Conservation (phyloP, 768 basidiomycete species). For the Lenzites betulinus region DNA sequence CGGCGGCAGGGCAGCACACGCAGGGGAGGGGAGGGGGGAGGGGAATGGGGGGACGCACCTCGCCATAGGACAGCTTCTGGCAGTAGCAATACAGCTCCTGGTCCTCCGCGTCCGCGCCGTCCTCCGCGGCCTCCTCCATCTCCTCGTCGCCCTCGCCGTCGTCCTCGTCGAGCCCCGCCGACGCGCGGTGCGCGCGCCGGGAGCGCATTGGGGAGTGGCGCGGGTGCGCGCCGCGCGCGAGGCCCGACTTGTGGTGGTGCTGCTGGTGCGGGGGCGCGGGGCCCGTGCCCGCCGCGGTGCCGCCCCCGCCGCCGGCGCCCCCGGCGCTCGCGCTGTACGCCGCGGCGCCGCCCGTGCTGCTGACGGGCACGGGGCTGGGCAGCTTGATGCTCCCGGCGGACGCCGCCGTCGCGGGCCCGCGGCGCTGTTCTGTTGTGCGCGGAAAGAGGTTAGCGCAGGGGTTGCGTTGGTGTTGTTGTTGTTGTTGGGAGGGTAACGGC, state of each 20-base stretch:
- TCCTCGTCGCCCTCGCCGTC: constrained; percentile 40
- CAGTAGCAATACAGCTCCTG: constrained; percentile 65
- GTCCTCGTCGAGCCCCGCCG: constrained; percentile 33
- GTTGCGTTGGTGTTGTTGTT: background rate
- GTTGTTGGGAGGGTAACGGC: background rate
- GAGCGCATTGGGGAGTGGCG: constrained; percentile 27
- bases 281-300: no score
- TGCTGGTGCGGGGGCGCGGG: constrained; percentile 2
- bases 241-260: constrained; percentile 33
- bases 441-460: no score
- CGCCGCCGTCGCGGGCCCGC: constrained; percentile 17
- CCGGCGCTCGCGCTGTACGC: constrained; percentile 16
- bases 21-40: background rate
- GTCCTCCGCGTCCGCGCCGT: constrained; percentile 56
- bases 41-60: constrained; percentile 36
- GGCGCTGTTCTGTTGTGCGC: constrained; percentile 23
- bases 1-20: constrained; percentile 1
- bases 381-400: constrained; percentile 36
- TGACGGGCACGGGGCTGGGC: constrained; percentile 37
- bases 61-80: constrained; percentile 62
- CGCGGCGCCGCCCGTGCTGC: constrained; percentile 21
- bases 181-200: constrained; percentile 25
- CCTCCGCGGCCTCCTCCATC: constrained; percentile 40
- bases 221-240: constrained; percentile 31
- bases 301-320: no score